phyloP scores from a whole-genome alignment of 768 basidiomycete species.

The Pleurotus cornucopiae region DNA sequence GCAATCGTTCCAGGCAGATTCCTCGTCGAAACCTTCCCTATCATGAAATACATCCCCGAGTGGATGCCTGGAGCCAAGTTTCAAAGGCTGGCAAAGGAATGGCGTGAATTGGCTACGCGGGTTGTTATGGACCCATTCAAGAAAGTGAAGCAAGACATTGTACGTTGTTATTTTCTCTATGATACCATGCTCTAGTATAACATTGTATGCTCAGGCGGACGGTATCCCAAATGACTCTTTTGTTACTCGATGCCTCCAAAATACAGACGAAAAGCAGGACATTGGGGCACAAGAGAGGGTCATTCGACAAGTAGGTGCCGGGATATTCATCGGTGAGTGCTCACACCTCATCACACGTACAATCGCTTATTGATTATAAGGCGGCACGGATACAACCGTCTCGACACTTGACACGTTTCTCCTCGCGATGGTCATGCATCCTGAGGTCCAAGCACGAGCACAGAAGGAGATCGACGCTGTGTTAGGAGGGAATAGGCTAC shows the following conservation, averaged over 20 bases:
- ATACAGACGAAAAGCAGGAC: not conserved
- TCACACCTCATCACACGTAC: not conserved
- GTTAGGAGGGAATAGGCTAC: conserved; percentile 27
- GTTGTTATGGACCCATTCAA: conserved; percentile 35
- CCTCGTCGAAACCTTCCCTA: conserved; percentile 3
- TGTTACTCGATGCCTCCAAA: not conserved
- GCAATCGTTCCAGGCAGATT: conserved; percentile 13
- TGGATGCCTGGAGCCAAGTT: conserved; percentile 42
- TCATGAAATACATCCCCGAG: conserved; percentile 16
- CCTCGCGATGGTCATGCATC: conserved; percentile 30
- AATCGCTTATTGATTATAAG: conserved; percentile 7
- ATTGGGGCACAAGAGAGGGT: not conserved
- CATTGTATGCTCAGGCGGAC: not conserved
- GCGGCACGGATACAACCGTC: conserved; percentile 30
- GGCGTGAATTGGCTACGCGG: conserved; percentile 24
- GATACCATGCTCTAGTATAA: not conserved
- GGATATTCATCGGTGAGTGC: conserved; percentile 1
- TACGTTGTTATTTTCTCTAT: conserved; percentile 11
- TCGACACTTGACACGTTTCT: conserved; percentile 28
- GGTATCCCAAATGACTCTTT: conserved; percentile 10
- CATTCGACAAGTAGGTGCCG: conserved; percentile 1
- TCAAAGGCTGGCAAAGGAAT: conserved; percentile 30
- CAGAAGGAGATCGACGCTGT: conserved; percentile 34
- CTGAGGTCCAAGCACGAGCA: conserved; percentile 27
- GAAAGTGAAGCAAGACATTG: conserved; percentile 28